Percentiles rank a stretch among this genome's conserved stretches.
phyloP scores from a whole-genome alignment of 176 grass and related monocot genomes.

The Neostapfia colusana region DNA sequence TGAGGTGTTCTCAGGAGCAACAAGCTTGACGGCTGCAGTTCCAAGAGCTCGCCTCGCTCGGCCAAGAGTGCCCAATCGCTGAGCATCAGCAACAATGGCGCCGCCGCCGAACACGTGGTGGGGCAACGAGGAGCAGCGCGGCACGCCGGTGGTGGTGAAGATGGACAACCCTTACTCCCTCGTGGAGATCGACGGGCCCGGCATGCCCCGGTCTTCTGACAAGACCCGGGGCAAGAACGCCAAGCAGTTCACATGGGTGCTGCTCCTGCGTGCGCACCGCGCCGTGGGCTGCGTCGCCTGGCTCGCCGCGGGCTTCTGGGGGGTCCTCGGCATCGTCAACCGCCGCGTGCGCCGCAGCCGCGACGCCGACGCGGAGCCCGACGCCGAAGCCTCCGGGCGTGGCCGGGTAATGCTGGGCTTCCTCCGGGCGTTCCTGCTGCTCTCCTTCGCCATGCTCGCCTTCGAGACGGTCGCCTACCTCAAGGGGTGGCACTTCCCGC shows the following conservation, averaged over 20 bases:
- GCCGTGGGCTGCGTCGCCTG: constrained; percentile 84
- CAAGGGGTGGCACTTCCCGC: constrained; percentile 79
- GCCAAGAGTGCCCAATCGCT: no score
- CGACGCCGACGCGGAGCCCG: constrained; percentile 42
- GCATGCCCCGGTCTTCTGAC: constrained; percentile 41
- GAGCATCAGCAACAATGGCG: neutral
- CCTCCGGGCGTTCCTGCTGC: constrained; percentile 60
- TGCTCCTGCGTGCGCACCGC: constrained; percentile 78
- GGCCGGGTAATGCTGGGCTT: constrained; percentile 58
- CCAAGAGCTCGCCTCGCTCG: constrained; percentile 3
- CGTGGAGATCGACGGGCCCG: constrained; percentile 77
- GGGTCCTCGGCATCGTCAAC: constrained; percentile 60
- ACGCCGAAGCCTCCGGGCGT: constrained; percentile 54
- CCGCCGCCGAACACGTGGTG: constrained; percentile 58
- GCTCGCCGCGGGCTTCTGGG: constrained; percentile 70
- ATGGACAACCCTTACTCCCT: constrained; percentile 98
- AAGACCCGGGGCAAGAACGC: constrained; percentile 81
- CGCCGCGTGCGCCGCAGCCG: constrained; percentile 54
- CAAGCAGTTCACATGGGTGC: constrained; percentile 92
- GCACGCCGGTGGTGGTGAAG: constrained; percentile 85
- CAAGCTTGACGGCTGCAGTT: constrained; percentile 25
- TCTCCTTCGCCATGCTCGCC: constrained; percentile 67
- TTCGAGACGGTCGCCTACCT: constrained; percentile 71
- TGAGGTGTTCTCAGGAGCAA: constrained; percentile 20
- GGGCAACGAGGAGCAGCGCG: constrained; percentile 54